These are phyloP conservation scores for Acanthamoeba triangularis DNA, from an alignment of 208 protist genomes.

Conservation along the genomic window DNA sequence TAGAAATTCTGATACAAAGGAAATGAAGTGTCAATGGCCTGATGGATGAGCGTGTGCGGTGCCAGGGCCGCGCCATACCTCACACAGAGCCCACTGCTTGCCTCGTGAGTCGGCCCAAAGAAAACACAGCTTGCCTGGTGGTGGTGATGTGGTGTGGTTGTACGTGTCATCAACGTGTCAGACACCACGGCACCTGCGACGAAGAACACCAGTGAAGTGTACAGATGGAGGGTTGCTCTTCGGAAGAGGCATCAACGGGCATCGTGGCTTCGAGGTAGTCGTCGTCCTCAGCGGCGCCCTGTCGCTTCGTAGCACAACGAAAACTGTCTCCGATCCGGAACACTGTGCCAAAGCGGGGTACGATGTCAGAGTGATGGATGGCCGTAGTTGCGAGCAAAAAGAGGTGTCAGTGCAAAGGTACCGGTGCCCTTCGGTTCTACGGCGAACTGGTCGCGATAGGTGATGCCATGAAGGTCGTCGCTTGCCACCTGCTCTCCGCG, in stretches of 20 bases:
- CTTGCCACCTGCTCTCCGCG: not conserved
- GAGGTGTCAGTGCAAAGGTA: not conserved
- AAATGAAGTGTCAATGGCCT: too few relatives aligned
- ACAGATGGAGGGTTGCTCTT: constrained; percentile 42
- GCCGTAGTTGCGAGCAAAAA: not conserved
- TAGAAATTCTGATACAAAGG: not conserved
- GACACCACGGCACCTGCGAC: not conserved
- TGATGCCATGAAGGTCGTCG: constrained; percentile 6
- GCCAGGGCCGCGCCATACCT: not conserved
- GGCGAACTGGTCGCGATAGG: constrained; percentile 29
- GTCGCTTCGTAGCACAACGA: not conserved
- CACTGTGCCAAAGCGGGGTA: not conserved
- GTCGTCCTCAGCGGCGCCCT: not conserved
- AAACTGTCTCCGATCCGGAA: not conserved
- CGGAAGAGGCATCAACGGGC: constrained; percentile 28
- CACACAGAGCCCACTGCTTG: constrained; percentile 60
- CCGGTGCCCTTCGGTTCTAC: constrained; percentile 4
- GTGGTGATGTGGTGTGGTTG: too few relatives aligned
- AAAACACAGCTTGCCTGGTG: constrained; percentile 29
- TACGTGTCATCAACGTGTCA: too few relatives aligned
- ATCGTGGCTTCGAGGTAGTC: constrained; percentile 27
- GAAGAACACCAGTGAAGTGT: too few relatives aligned
- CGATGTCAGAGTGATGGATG: not conserved
- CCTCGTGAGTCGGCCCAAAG: constrained; percentile 32
- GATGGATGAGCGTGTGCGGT: not conserved